Evolutionary conservation across 805 yeast genomes (phyloP).

Genomic region (Candida dajiaensis): DNA sequence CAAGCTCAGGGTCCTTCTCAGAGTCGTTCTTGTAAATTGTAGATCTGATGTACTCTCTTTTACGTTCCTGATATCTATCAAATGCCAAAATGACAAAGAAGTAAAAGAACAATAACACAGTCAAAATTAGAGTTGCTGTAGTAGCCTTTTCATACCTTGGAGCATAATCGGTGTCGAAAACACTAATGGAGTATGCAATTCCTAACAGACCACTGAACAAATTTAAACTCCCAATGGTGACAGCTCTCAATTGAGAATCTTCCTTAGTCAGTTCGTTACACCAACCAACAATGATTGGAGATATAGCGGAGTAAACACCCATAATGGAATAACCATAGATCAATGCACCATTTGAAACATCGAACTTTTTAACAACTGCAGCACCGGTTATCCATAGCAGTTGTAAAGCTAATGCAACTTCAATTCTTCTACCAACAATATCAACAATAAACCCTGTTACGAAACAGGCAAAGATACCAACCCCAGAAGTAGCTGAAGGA

Average conservation of each 20-base stretch:
- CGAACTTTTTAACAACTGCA: constrained; percentile 10
- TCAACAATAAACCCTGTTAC: constrained; percentile 16
- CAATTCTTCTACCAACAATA: constrained; percentile 14
- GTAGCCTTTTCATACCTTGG: constrained; percentile 15
- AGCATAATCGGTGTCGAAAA: constrained; percentile 16
- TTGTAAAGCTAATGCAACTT: constrained; percentile 6
- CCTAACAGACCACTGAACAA: constrained; percentile 12
- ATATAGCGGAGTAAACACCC: constrained; percentile 14
- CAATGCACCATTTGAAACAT: constrained; percentile 14
- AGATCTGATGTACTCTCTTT: constrained; percentile 10
- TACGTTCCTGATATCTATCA: constrained; percentile 18
- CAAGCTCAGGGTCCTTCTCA: background rate
- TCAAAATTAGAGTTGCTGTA: constrained; percentile 9
- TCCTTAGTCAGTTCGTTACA: constrained; percentile 21
- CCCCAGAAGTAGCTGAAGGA: constrained; percentile 16
- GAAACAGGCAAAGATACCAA: constrained; percentile 14
- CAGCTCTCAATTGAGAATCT: constrained; percentile 21
- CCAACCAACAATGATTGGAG: constrained; percentile 19
- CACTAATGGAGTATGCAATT: constrained; percentile 12
- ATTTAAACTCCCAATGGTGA: constrained; percentile 19
- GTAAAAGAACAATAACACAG: constrained; percentile 9
- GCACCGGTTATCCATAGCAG: constrained; percentile 14
- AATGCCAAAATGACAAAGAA: constrained; percentile 15
- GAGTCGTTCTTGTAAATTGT: background rate
- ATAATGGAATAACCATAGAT: constrained; percentile 12